Percentiles rank a stretch among this genome's conserved stretches.
These are phyloP conservation scores for Paecilomyces niveus DNA, from an alignment of 2,329 filamentous ascomycete genomes.

Conservation along the genomic window DNA sequence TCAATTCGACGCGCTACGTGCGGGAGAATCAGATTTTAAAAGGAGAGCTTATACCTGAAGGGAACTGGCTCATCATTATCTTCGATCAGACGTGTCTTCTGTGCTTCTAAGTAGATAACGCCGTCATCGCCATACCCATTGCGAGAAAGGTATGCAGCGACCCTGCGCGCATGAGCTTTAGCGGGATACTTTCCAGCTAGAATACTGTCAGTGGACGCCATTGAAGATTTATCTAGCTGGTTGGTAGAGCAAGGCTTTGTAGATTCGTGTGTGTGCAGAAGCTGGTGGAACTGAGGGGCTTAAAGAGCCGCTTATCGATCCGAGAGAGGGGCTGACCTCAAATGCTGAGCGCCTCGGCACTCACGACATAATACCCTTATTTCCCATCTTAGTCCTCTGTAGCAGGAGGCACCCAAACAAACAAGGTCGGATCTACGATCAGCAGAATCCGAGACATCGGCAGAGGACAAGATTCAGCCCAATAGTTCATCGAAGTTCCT, in stretches of 20 bases:
- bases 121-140: slow-evolving; percentile 59
- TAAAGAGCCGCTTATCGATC: not conserved
- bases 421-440: too few species aligned
- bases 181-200: slow-evolving; percentile 64
- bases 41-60: slow-evolving; percentile 57
- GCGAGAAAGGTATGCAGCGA: slow-evolving; percentile 68
- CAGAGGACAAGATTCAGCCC: not conserved
- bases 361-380: not conserved
- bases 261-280: not conserved
- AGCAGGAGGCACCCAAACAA: not conserved
- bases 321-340: not conserved
- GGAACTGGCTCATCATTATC: slow-evolving; percentile 79
- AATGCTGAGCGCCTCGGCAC: slow-evolving; percentile 1
- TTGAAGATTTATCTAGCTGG: slow-evolving; percentile 5
- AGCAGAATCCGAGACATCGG: not conserved
- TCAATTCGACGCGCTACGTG: not conserved
- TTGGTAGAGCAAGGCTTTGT: not conserved
- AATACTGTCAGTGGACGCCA: slow-evolving; percentile 31
- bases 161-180: slow-evolving; percentile 76
- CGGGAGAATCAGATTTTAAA: not conserved
- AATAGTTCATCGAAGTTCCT: too few species aligned
- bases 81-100: slow-evolving; percentile 73
- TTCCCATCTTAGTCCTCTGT: not conserved
- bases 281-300: not conserved
- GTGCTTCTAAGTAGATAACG: slow-evolving; percentile 80